Evolutionary conservation across 2,329 filamentous ascomycete genomes (phyloP).

Genomic region (Fusarium sp.): DNA sequence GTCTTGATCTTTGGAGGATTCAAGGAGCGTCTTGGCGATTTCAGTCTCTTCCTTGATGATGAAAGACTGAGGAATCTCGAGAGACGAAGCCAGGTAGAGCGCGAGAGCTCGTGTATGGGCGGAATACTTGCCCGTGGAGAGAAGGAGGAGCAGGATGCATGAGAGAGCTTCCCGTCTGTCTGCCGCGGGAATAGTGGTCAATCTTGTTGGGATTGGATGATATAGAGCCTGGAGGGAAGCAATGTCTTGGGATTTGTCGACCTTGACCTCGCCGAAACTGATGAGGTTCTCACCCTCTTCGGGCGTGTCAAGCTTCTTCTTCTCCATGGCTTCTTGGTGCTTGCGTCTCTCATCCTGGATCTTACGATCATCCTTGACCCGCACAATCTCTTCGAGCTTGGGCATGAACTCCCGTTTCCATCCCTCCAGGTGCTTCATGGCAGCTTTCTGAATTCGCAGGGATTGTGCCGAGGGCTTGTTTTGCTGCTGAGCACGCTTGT

Average conservation of each 20-base stretch:
- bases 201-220: conserved; percentile 63
- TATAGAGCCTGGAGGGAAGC: conserved; percentile 63
- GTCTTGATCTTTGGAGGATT: conserved; percentile 64
- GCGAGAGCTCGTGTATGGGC: conserved; percentile 77
- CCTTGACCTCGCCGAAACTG: conserved; percentile 51
- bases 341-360: conserved; percentile 60
- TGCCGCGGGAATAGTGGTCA: conserved; percentile 65
- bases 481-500: conserved; percentile 27
- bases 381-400: conserved; percentile 75
- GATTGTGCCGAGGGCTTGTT: conserved; percentile 43
- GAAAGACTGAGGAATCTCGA: conserved; percentile 70
- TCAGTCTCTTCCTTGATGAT: conserved; percentile 78
- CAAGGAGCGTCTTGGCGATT: conserved; percentile 79
- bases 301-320: conserved; percentile 50
- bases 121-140: conserved; percentile 79
- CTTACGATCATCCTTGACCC: conserved; percentile 60
- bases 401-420: conserved; percentile 79
- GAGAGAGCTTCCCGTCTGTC: conserved; percentile 74
- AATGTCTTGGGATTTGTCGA: conserved; percentile 54
- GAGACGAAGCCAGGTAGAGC: conserved; percentile 73
- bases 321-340: conserved; percentile 57
- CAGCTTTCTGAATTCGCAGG: conserved; percentile 58
- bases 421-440: conserved; percentile 77
- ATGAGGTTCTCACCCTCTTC: conserved; percentile 55
- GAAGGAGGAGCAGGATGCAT: conserved; percentile 74